These are phyloP conservation scores for Apiospora sp. DNA, from an alignment of 2,329 filamentous ascomycete genomes.

Conservation along the genomic window DNA sequence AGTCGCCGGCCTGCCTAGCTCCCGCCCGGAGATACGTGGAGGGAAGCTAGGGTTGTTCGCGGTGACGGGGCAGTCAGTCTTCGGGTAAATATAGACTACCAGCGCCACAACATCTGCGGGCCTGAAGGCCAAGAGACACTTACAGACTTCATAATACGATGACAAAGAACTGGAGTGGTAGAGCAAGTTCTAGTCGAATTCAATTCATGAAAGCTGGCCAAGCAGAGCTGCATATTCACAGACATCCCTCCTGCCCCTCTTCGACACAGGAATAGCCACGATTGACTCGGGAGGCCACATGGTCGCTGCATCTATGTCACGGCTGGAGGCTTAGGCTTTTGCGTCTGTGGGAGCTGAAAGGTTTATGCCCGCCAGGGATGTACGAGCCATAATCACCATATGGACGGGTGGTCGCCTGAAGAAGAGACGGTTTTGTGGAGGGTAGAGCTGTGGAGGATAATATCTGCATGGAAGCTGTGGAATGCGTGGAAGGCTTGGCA, in stretches of 20 bases:
- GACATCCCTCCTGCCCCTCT: background rate
- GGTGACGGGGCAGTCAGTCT: background rate
- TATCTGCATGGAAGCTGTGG: conserved; percentile 17
- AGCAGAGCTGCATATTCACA: background rate
- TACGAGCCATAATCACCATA: background rate
- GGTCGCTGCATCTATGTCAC: background rate
- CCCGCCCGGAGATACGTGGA: background rate
- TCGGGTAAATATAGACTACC: background rate
- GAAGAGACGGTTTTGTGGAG: background rate
- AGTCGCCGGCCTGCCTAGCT: background rate
- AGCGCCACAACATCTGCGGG: background rate
- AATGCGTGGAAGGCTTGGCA: conserved; percentile 12
- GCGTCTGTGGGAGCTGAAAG: background rate
- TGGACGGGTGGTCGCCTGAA: background rate
- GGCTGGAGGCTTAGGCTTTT: background rate
- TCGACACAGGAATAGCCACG: background rate
- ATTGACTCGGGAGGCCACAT: background rate
- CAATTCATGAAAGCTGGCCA: background rate
- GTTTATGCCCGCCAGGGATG: background rate
- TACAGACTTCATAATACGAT: background rate
- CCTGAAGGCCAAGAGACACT: background rate
- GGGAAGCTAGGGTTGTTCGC: background rate
- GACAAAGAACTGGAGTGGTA: background rate
- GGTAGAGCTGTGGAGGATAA: background rate
- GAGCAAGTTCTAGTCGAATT: background rate